phyloP scores from a whole-genome alignment of 495 filamentous ascomycete genomes.

The Aspergillus affinis region DNA sequence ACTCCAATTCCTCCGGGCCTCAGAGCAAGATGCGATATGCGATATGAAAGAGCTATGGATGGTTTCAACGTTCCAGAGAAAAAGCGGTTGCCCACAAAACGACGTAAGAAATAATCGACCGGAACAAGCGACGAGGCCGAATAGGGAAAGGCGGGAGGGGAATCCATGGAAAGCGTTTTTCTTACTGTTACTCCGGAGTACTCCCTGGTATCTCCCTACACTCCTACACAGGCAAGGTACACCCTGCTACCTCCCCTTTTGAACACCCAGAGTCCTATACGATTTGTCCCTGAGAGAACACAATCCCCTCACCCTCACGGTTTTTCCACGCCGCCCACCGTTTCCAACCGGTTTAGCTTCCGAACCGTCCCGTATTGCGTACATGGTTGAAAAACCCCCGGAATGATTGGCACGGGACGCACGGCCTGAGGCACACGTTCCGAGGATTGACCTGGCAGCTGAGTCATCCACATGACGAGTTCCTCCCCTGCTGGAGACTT shows the following conservation, averaged over 20 bases:
- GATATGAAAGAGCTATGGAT: conserved; percentile 7
- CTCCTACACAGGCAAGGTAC: too few relatives aligned
- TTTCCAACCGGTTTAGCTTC: too few relatives aligned
- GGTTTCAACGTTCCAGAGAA: conserved; percentile 10
- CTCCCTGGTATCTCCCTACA: too few relatives aligned
- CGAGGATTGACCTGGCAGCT: conserved; percentile 1
- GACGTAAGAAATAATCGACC: conserved; percentile 15
- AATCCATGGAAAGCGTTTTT: too few relatives aligned
- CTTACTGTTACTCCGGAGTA: too few relatives aligned
- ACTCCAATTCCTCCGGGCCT: conserved; percentile 28
- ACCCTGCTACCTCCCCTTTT: neutral
- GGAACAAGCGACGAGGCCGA: conserved; percentile 19
- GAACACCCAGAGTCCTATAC: too few relatives aligned
- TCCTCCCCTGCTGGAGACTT: too few relatives aligned
- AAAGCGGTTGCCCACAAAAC: conserved; percentile 16
- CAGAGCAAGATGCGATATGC: conserved; percentile 10
- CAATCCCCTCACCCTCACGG: too few relatives aligned
- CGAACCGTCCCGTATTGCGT: conserved; percentile 44
- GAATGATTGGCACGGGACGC: neutral
- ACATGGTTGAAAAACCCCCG: conserved; percentile 19
- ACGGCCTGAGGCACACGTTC: conserved; percentile 20
- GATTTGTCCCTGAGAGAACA: neutral
- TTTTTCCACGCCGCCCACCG: too few relatives aligned
- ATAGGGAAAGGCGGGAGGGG: conserved; percentile 16
- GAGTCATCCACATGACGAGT: neutral